Conservation (phyloP, 257 asterid genomes). For the Lycium barbarum region DNA sequence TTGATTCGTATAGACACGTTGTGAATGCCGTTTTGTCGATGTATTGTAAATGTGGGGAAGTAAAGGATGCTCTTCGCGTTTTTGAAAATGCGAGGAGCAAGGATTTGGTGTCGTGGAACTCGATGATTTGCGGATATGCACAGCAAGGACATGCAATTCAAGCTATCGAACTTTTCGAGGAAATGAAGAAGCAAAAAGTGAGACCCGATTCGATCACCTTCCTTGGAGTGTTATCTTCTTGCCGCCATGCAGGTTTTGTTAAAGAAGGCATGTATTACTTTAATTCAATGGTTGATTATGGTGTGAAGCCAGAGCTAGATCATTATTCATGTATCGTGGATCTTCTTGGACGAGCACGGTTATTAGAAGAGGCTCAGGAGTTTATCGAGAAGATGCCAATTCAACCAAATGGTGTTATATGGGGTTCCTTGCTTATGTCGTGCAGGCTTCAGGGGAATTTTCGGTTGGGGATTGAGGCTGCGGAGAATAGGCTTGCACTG, state of each 20-base stretch:
- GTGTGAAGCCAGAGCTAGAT: slow-evolving; percentile 38
- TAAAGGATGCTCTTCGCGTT: slow-evolving; percentile 38
- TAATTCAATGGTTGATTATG: slow-evolving; percentile 30
- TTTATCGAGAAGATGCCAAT: slow-evolving; percentile 41
- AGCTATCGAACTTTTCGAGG: slow-evolving; percentile 45
- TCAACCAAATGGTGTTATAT: slow-evolving; percentile 60
- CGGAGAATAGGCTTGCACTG: slow-evolving; percentile 65
- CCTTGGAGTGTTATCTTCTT: slow-evolving; percentile 48
- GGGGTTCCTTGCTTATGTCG: slow-evolving; percentile 79
- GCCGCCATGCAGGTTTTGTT: slow-evolving; percentile 50
- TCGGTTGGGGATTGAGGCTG: slow-evolving; percentile 77
- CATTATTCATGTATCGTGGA: slow-evolving; percentile 50
- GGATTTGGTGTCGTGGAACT: slow-evolving; percentile 56
- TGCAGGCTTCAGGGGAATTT: slow-evolving; percentile 66
- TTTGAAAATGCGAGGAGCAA: slow-evolving; percentile 32
- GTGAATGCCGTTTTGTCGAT: slow-evolving; percentile 45
- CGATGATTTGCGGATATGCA: slow-evolving; percentile 49
- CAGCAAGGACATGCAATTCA: slow-evolving; percentile 41
- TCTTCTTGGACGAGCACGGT: slow-evolving; percentile 51
- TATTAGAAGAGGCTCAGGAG: slow-evolving; percentile 45
- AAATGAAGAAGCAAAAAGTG: slow-evolving; percentile 41
- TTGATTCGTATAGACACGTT: slow-evolving; percentile 30
- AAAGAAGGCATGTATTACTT: slow-evolving; percentile 39
- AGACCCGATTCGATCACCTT: slow-evolving; percentile 48
- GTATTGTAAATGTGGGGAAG: slow-evolving; percentile 48